A percentile compares a stretch with the other conserved stretches of the same genome.
Conservation (phyloP, 441 rosid species). For the Metrosideros polymorpha region DNA sequence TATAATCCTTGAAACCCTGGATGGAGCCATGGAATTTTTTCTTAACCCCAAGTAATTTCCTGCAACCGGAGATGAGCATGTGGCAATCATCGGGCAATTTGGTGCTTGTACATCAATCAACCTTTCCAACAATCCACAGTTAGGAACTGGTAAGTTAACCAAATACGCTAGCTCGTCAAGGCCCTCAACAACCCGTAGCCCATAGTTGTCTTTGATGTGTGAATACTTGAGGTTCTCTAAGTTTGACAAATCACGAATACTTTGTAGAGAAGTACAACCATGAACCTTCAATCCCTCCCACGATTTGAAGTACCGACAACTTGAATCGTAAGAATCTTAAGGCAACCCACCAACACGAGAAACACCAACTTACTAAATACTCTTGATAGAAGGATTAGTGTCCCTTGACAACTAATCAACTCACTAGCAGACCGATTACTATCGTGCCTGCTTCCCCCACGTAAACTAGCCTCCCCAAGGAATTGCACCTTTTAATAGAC, state of each 20-base stretch:
- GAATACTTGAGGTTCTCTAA: background rate
- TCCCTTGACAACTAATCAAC: background rate
- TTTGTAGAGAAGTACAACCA: background rate
- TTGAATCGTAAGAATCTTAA: background rate
- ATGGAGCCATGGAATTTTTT: no score
- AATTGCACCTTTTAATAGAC: background rate
- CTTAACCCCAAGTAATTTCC: no score
- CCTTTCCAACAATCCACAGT: background rate
- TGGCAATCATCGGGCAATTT: background rate
- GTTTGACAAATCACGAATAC: background rate
- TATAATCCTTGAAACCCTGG: no score
- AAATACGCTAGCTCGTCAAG: background rate
- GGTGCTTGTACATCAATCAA: background rate
- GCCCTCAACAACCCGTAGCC: background rate
- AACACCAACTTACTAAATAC: background rate
- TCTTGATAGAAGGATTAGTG: background rate
- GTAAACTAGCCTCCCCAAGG: background rate
- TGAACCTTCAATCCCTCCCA: rapidly evolving
- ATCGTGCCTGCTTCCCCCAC: background rate
- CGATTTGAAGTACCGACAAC: background rate
- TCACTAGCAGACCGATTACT: background rate
- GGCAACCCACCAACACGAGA: background rate
- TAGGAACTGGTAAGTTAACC: background rate
- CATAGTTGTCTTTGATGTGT: rapidly evolving
- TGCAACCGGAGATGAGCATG: background rate